A percentile compares a stretch with the other conserved stretches of the same genome.
These are phyloP conservation scores for Tremellales sp. DNA, from an alignment of 1,284 basidiomycete species.

Conservation along the genomic window DNA sequence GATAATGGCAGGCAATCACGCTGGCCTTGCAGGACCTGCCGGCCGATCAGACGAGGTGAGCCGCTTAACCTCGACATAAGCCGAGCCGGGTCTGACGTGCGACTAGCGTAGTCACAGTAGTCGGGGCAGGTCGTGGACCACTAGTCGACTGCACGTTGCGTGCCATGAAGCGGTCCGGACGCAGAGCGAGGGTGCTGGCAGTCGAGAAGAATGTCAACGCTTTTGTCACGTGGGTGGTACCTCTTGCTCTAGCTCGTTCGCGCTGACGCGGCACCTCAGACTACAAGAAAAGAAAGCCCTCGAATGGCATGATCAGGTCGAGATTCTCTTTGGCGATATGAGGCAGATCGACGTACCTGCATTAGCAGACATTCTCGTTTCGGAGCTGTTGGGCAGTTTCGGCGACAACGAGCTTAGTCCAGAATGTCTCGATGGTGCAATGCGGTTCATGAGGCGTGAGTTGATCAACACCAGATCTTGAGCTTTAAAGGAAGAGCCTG, in stretches of 20 bases:
- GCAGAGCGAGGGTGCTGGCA: slow-evolving; percentile 70
- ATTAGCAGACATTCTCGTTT: slow-evolving; percentile 87
- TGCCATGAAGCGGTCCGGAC: slow-evolving; percentile 68
- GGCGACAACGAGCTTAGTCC: slow-evolving; percentile 98
- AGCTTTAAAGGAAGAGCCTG: neutral
- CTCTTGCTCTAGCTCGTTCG: slow-evolving; percentile 17
- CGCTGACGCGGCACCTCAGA: slow-evolving; percentile 47
- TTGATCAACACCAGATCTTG: no score
- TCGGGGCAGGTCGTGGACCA: slow-evolving; percentile 92
- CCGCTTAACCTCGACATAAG: slow-evolving; percentile 4
- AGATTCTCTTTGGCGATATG: slow-evolving; percentile 92
- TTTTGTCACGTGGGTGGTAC: slow-evolving; percentile 84
- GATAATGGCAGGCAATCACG: slow-evolving; percentile 62
- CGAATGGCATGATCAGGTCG: slow-evolving; percentile 81
- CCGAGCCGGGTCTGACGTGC: neutral
- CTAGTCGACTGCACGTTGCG: slow-evolving; percentile 80
- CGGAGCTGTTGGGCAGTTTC: slow-evolving; percentile 93
- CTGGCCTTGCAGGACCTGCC: slow-evolving; percentile 72
- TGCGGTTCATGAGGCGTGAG: slow-evolving; percentile 81
- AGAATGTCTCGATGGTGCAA: slow-evolving; percentile 94
- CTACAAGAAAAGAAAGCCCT: slow-evolving; percentile 71
- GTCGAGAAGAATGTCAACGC: slow-evolving; percentile 96
- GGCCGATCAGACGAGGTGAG: slow-evolving; percentile 19
- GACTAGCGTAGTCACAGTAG: slow-evolving; percentile 74
- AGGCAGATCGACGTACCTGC: slow-evolving; percentile 73